Evolutionary conservation across 1,139 yeast species (phyloP), one percentile per base, ranked within the genome.

Genomic region (Sugiyamaella pinicola): DNA sequence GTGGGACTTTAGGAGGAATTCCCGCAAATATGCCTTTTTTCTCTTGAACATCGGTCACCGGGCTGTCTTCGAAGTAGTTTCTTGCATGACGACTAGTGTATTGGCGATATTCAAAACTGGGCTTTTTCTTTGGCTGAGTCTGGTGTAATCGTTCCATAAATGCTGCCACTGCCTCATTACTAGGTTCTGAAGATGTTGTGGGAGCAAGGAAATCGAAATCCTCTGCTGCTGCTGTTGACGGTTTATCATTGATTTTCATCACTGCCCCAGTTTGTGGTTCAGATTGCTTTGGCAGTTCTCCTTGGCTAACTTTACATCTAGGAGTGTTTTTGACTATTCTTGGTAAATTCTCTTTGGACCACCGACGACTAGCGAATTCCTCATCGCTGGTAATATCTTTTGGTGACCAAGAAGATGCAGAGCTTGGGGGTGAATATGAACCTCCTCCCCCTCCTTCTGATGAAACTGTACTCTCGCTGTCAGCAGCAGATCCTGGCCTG

Each of bases 1-100:
- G 56, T 3, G 68, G 68, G 4, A 64, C 67, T 41, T 54, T 53
- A 1, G 68, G 68, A 10, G 67, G 68, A 38, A 64, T 62, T 13
- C 68, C 68, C 7, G 64, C 67, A 50, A 59, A 57, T 21, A 61
- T 52, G 6, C 51, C 51, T n/a, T 33, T 17, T 29, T 46, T 40
- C 29, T 46, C 38, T 18, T 42, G 46, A 15, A 21, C 42, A 10
- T 49, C 47, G 5, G 47, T 45, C n/a, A 35, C 29, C 18, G 50
- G 24, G 15, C 53, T 41, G 15, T 46, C 47, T 10, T 43, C 31
- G n/a, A 17, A 15, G n/a, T 34, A 38, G 10, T 21, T 29, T 12
- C 42, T 22, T 2, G 21, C 12, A 33, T 47, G 49, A 10, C 38
- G 21, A 15, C 45, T 38, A 18, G 37, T 13, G 38, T 49, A 44